Evolutionary conservation across 495 filamentous ascomycete species (phyloP), one percentile per base, ranked within the genome.

Genomic region (Hypoxylon intermedium): DNA sequence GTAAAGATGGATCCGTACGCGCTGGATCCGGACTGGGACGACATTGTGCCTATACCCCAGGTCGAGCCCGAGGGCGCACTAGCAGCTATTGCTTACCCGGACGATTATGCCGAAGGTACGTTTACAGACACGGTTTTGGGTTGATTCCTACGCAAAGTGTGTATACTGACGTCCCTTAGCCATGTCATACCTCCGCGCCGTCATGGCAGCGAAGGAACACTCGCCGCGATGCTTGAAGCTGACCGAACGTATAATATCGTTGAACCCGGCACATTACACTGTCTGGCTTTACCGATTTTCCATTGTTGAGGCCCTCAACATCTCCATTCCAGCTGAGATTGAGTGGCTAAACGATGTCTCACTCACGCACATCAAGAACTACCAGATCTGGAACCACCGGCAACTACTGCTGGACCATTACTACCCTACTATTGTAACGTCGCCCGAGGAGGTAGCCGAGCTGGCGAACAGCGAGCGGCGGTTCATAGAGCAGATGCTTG

Each of bases 301-400:
- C 60, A 88, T 84, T 30, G 67, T 98, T 21, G 83, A 88, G 58
- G 82, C 83, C 1, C 71, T 97, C 19, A 70, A 83, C 2, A 81
- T 85, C 43, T 80, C 88, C 56, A 81, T 97, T 45, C 68, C 69
- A 0, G 79, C 88, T 53, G 94, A 98, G 70, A 74, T 97, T 19
- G 77, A 80, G 34, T 98, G 92, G 91, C 74, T 98, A 18, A 96
- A 97, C 68, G 77, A 81, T 1, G 82, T 96, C 13, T 88, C 94
- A 3, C 75, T 96, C 37, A 82, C 83, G 20, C 86, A 96, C 67
- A 83, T 93, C 67, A 98, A 98, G 72, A 98, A 98, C 72, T 98
- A 97, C 75, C 94, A 98, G 72, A 98, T 98, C 69, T 98, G 94
- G 94, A 92, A 97, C 68, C 95, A 98, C 72, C 89, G 94, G 20